A percentile compares a stretch with the other conserved stretches of the same genome.
Evolutionary conservation across 495 filamentous ascomycete species (phyloP).

Genomic region (Daldinia vernicosa): DNA sequence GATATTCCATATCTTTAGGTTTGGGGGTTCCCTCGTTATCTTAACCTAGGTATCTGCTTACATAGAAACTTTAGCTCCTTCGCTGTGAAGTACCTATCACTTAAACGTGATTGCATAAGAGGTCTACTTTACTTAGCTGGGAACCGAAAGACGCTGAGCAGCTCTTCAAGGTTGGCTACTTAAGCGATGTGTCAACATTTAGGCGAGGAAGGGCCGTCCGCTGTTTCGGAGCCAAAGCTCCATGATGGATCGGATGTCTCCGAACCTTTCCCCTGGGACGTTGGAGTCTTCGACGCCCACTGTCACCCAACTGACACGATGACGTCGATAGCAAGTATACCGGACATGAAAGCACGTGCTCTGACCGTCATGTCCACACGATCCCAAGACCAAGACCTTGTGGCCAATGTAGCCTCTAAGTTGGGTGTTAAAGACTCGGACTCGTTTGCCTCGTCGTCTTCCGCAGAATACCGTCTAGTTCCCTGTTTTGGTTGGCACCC

Average conservation of each 20-base stretch:
- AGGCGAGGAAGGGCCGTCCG: slow-evolving; percentile 10
- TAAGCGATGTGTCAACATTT: slow-evolving; percentile 35
- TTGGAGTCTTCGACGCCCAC: slow-evolving; percentile 90
- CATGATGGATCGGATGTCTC: slow-evolving; percentile 20
- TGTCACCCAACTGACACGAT: slow-evolving; percentile 99
- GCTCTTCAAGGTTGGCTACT: not conserved
- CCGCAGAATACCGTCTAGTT: slow-evolving; percentile 57
- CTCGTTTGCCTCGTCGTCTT: slow-evolving; percentile 14
- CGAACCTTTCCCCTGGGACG: slow-evolving; percentile 77
- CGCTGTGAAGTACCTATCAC: not conserved
- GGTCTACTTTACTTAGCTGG: not conserved
- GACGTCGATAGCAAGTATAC: slow-evolving; percentile 71
- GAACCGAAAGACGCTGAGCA: not conserved
- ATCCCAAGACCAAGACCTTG: slow-evolving; percentile 85
- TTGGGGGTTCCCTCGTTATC: no score
- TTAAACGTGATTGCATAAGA: not conserved
- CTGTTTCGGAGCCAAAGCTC: not conserved
- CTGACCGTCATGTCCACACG: slow-evolving; percentile 92
- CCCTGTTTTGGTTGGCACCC: slow-evolving; percentile 99
- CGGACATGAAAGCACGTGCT: slow-evolving; percentile 76
- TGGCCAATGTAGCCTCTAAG: slow-evolving; percentile 69
- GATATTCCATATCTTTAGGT: not conserved
- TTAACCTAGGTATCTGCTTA: no score
- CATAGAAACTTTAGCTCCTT: no score
- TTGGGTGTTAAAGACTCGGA: slow-evolving; percentile 44